A percentile compares a stretch with the other conserved stretches of the same genome.
These are phyloP conservation scores for Pichia sp. DNA, from an alignment of 1,139 yeast species.

Conservation along the genomic window DNA sequence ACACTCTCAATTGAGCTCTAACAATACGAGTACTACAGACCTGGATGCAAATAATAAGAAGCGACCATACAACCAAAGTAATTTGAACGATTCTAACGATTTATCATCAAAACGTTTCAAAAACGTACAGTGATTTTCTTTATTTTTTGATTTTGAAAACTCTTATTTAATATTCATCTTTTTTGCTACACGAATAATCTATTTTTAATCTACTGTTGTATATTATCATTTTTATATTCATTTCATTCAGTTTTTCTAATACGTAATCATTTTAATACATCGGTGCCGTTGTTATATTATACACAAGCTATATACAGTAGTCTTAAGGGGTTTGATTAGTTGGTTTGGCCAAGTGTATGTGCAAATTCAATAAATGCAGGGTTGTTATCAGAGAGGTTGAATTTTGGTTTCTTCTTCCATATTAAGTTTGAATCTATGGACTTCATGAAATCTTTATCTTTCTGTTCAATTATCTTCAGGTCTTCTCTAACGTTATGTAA, in stretches of 20 bases:
- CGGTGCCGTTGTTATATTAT: no score
- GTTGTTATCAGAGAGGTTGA: conserved; percentile 17
- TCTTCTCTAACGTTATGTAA: conserved; percentile 21
- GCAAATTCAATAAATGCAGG: conserved; percentile 22
- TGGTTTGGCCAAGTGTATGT: conserved; percentile 12
- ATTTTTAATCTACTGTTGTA: background rate
- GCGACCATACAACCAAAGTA: background rate
- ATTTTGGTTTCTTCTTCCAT: conserved; percentile 23
- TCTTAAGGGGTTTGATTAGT: background rate
- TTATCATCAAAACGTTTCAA: conserved; percentile 2
- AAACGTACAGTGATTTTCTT: background rate
- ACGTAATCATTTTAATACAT: no score
- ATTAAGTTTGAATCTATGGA: conserved; percentile 16
- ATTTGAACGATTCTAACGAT: background rate
- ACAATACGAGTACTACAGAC: background rate
- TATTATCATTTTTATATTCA: background rate
- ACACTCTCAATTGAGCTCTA: conserved; percentile 3
- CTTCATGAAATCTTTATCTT: conserved; percentile 11
- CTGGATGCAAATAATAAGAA: background rate
- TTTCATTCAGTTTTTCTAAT: no score
- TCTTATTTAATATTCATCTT: background rate
- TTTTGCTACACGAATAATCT: conserved; percentile 6
- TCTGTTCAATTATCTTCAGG: conserved; percentile 2
- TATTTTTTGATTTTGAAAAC: no score
- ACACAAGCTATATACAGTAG: no score